Conservation (phyloP, 495 filamentous ascomycete genomes). For the Aspergillus incahuasiensis region DNA sequence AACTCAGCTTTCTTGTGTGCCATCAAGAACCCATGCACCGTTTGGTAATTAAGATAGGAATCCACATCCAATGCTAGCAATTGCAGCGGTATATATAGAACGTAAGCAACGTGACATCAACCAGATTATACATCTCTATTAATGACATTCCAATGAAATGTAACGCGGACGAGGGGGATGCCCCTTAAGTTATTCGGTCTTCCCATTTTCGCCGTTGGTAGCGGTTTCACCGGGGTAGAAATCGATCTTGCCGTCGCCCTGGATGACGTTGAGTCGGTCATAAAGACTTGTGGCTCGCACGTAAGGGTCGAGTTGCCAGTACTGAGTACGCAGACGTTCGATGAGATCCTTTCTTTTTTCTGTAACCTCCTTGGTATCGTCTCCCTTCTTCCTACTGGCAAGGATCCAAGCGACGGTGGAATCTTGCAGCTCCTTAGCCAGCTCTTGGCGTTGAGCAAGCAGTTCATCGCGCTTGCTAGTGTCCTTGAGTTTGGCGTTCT, state of each 20-base stretch:
- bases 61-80: slow-evolving; percentile 3
- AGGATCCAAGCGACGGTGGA: slow-evolving; percentile 67
- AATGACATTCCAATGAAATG: background rate
- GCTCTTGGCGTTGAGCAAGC: slow-evolving; percentile 50
- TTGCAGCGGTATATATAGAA: slow-evolving; percentile 6
- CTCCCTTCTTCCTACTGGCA: slow-evolving; percentile 43
- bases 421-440: slow-evolving; percentile 67
- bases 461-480: slow-evolving; percentile 56
- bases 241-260: slow-evolving; percentile 58
- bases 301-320: slow-evolving; percentile 82
- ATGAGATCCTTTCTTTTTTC: slow-evolving; percentile 57
- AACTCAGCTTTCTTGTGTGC: background rate
- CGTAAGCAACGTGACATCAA: background rate
- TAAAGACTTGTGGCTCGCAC: slow-evolving; percentile 67
- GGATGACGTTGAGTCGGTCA: slow-evolving; percentile 67
- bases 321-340: slow-evolving; percentile 61
- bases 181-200: slow-evolving; percentile 27
- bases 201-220: slow-evolving; percentile 21
- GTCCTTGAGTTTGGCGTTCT: slow-evolving; percentile 71
- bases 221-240: slow-evolving; percentile 52
- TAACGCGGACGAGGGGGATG: background rate
- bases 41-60: background rate
- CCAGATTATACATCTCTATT: background rate
- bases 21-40: background rate
- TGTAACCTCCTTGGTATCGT: slow-evolving; percentile 42